Percentiles rank a stretch among this genome's conserved stretches.
These are phyloP conservation scores for Periconia digitata DNA, from an alignment of 2,329 filamentous ascomycete species.

Conservation along the genomic window DNA sequence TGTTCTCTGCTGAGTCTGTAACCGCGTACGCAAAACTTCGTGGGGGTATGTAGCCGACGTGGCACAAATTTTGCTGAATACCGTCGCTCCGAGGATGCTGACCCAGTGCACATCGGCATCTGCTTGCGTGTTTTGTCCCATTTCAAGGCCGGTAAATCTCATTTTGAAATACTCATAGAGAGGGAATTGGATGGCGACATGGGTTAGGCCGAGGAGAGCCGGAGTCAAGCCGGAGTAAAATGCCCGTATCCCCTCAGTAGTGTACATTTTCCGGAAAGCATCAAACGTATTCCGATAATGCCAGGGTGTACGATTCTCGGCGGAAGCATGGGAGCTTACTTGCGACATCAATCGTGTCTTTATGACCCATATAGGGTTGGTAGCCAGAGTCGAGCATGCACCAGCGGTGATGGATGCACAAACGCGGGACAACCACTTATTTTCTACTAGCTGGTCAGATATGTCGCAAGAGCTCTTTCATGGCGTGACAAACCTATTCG, in stretches of 20 bases:
- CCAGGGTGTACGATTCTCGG: conserved; percentile 70
- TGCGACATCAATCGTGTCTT: conserved; percentile 98
- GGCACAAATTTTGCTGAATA: conserved; percentile 90
- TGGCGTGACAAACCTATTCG: conserved; percentile 53
- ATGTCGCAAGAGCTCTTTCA: background rate
- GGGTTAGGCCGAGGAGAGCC: conserved; percentile 85
- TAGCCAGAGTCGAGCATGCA: conserved; percentile 87
- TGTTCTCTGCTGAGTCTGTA: conserved; percentile 89
- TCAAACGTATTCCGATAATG: conserved; percentile 89
- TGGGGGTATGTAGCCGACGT: conserved; percentile 96
- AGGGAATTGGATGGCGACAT: conserved; percentile 96
- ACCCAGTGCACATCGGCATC: conserved; percentile 71
- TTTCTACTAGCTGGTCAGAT: conserved; percentile 38
- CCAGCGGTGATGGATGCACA: conserved; percentile 91
- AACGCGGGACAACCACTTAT: conserved; percentile 76
- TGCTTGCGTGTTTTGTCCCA: conserved; percentile 67
- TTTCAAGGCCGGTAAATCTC: conserved; percentile 83
- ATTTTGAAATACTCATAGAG: conserved; percentile 93
- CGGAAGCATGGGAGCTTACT: conserved; percentile 60
- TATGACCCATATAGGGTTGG: conserved; percentile 99
- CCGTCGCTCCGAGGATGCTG: conserved; percentile 84
- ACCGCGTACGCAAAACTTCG: conserved; percentile 87
- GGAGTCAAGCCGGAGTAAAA: conserved; percentile 96
- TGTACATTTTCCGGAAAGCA: conserved; percentile 95
- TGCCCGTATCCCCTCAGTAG: conserved; percentile 79